Evolutionary conservation across 2,329 filamentous ascomycete species (phyloP).

Genomic region (Claviceps monticola): DNA sequence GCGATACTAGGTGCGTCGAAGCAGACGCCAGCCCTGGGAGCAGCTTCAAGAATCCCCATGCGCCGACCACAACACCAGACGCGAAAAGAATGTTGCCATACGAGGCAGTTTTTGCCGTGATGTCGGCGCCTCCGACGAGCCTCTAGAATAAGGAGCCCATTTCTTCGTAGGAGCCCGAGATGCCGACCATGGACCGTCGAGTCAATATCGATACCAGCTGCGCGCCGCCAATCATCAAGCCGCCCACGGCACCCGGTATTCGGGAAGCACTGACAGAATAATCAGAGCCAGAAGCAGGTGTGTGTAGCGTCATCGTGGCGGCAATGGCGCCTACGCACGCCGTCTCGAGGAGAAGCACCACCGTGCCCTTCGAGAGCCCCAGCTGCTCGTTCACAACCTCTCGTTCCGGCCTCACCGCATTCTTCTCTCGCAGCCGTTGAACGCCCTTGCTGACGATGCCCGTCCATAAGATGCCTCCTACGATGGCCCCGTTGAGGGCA

Average conservation of each 20-base stretch:
- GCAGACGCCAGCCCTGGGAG: conserved; percentile 17
- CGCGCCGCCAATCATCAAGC: conserved; percentile 41
- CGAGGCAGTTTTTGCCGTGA: conserved; percentile 16
- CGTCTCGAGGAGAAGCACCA: conserved; percentile 29
- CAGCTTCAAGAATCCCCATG: conserved; percentile 22
- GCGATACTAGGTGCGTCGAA: conserved; percentile 18
- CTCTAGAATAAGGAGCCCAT: conserved; percentile 40
- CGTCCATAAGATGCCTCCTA: conserved; percentile 41
- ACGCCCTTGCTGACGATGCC: conserved; percentile 26
- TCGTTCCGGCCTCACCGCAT: conserved; percentile 13
- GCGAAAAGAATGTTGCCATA: conserved; percentile 37
- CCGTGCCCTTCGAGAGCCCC: conserved; percentile 22
- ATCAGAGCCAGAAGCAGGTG: conserved; percentile 15
- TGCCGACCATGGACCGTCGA: conserved; percentile 41
- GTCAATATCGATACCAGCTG: conserved; percentile 42
- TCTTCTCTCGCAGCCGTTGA: conserved; percentile 14
- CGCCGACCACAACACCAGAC: conserved; percentile 34
- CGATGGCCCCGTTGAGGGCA: conserved; percentile 37
- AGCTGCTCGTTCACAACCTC: conserved; percentile 26
- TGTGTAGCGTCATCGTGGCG: conserved; percentile 20
- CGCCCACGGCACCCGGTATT: conserved; percentile 37
- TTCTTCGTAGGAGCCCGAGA: conserved; percentile 49
- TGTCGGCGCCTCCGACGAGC: conserved; percentile 17
- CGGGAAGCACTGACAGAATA: conserved; percentile 14
- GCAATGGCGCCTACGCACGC: conserved; percentile 27